These are phyloP conservation scores for Urochloa ruziziensis DNA, from an alignment of 176 grass and related monocot genomes.

Conservation along the genomic window DNA sequence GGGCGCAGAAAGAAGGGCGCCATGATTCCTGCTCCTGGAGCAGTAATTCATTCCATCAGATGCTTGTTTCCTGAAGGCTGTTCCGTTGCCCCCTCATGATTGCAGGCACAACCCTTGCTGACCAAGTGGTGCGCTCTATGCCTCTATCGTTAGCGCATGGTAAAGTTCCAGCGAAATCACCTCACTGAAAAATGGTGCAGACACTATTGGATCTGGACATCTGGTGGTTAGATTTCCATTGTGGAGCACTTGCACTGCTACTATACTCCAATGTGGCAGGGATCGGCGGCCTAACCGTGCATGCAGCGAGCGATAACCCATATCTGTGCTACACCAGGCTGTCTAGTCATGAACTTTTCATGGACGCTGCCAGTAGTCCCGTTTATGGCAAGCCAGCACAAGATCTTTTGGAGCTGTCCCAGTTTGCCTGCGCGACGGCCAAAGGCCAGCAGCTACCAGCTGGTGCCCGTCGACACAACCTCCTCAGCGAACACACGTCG, in stretches of 20 bases:
- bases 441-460: neutral
- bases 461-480: neutral
- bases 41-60: neutral
- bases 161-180: too few relatives aligned
- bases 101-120: neutral
- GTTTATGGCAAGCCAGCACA: neutral
- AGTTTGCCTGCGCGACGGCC: neutral
- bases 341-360: neutral
- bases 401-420: neutral
- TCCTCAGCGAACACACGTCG: too few relatives aligned
- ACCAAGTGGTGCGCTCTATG: too few relatives aligned
- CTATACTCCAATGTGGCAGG: neutral
- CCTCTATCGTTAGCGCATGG: too few relatives aligned
- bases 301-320: neutral
- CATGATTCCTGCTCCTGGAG: neutral
- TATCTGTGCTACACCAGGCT: neutral
- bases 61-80: neutral
- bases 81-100: constrained; percentile 8
- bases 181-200: too few relatives aligned
- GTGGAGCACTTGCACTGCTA: neutral
- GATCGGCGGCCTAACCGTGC: neutral
- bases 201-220: too few relatives aligned
- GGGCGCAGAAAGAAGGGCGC: constrained; percentile 32
- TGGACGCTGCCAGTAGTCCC: neutral
- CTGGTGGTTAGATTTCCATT: neutral